These are phyloP conservation scores for Friedmanniomyces endolithicus DNA, from an alignment of 495 filamentous ascomycete genomes.

Conservation along the genomic window DNA sequence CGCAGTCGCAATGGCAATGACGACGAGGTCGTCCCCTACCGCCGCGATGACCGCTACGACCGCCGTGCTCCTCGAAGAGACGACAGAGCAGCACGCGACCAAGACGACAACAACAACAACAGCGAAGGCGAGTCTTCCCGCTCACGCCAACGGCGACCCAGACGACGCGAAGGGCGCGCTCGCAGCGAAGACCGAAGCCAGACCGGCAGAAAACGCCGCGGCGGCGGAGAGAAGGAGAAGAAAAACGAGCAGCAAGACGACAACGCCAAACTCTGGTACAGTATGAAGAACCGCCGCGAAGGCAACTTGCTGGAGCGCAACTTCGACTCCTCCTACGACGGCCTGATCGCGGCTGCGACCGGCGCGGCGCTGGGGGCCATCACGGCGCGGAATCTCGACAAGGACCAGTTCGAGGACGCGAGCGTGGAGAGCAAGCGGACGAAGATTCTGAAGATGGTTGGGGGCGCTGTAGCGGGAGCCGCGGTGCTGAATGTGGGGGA, in stretches of 20 bases:
- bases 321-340: constrained; percentile 16
- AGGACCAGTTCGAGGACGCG: not conserved
- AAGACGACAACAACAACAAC: constrained; percentile 2
- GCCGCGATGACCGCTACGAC: constrained; percentile 1
- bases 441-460: constrained; percentile 8
- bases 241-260: not conserved
- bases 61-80: not conserved
- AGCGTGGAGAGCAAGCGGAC: not conserved
- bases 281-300: constrained; percentile 8
- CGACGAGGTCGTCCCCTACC: not conserved
- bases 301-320: constrained; percentile 10
- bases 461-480: constrained; percentile 11
- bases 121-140: constrained; percentile 10
- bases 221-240: not conserved
- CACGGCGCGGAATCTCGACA: constrained; percentile 2
- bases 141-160: not conserved
- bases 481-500: constrained; percentile 15
- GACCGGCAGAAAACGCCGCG: not conserved
- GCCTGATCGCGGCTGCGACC: constrained; percentile 13
- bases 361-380: constrained; percentile 17
- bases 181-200: not conserved
- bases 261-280: constrained; percentile 6
- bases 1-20: not conserved
- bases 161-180: not conserved
- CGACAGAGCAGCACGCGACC: not conserved